Percentiles rank a stretch among this genome's conserved stretches.
phyloP scores from a whole-genome alignment of 2,329 filamentous ascomycete species.

The Diaporthe sp. region DNA sequence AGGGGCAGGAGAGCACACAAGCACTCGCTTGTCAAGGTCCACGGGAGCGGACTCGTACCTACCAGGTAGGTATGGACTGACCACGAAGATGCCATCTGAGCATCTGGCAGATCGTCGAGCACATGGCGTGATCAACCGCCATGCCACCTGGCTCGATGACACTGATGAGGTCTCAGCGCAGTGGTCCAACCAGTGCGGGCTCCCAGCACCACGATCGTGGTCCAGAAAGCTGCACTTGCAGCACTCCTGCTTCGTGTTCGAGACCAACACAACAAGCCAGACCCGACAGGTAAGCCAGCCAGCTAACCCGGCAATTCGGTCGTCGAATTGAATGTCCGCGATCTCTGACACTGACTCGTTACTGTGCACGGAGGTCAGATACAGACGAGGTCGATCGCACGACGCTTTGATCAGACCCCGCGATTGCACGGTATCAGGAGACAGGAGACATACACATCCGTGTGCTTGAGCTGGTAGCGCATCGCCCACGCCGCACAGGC shows the following conservation, averaged over 20 bases:
- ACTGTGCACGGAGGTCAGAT: background rate
- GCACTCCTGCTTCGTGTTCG: background rate
- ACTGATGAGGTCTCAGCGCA: background rate
- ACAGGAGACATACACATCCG: background rate
- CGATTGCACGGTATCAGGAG: background rate
- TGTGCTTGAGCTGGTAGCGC: background rate
- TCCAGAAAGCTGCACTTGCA: background rate
- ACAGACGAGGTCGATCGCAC: background rate
- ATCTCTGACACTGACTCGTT: constrained; percentile 3
- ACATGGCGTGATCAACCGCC: background rate
- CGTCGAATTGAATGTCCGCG: background rate
- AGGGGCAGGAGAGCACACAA: background rate
- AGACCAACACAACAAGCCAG: background rate
- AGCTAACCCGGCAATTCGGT: background rate
- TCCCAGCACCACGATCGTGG: background rate
- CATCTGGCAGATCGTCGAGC: background rate
- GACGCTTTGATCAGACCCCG: background rate
- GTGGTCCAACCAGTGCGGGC: background rate
- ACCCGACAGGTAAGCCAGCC: background rate
- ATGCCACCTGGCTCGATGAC: background rate
- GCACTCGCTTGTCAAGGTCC: background rate
- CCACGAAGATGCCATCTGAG: background rate
- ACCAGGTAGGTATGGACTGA: background rate
- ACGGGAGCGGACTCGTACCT: background rate
- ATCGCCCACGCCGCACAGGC: background rate